A percentile compares a stretch with the other conserved stretches of the same genome.
Evolutionary conservation across 1,284 basidiomycete genomes (phyloP).

Genomic region (Microbotryum intermedium): DNA sequence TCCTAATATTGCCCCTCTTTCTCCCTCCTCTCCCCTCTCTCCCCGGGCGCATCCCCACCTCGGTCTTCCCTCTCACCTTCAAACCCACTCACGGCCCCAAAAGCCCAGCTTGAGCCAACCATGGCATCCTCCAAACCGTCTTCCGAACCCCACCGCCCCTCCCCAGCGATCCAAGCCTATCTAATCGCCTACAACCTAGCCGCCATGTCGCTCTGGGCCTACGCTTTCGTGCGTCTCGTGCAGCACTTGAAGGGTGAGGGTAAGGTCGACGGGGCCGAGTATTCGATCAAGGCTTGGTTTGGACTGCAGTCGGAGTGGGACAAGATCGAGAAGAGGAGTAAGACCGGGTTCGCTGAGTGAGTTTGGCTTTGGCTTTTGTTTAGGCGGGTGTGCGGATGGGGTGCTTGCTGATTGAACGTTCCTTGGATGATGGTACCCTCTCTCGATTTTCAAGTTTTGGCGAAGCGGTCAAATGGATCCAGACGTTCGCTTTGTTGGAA

Average conservation of each 20-base stretch:
- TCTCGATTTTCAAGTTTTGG: slow-evolving; percentile 48
- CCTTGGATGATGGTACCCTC: slow-evolving; percentile 29
- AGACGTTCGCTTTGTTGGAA: slow-evolving; percentile 72
- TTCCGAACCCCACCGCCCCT: no score
- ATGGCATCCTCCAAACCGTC: no score
- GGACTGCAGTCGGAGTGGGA: slow-evolving; percentile 7
- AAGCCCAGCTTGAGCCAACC: no score
- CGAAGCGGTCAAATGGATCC: slow-evolving; percentile 58
- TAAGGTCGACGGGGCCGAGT: slow-evolving; percentile 41
- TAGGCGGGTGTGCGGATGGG: neutral
- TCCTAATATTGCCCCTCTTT: no score
- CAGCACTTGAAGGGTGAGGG: slow-evolving; percentile 42
- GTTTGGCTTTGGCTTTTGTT: neutral
- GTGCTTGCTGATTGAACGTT: neutral
- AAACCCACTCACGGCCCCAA: no score
- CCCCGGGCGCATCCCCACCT: no score
- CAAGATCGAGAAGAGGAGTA: slow-evolving; percentile 40
- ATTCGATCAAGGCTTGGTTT: slow-evolving; percentile 11
- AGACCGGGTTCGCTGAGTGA: slow-evolving; percentile 47
- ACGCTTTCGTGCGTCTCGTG: slow-evolving; percentile 53
- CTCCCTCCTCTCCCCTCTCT: no score
- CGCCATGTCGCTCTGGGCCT: slow-evolving; percentile 63
- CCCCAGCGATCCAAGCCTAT: slow-evolving; percentile 43
- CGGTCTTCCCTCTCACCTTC: no score
- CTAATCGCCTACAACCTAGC: slow-evolving; percentile 67